Percentiles rank a stretch among this genome's conserved stretches.
These are phyloP conservation scores for Phytophthora pinifolia DNA, from an alignment of 352 stramenopile species.

Conservation along the genomic window DNA sequence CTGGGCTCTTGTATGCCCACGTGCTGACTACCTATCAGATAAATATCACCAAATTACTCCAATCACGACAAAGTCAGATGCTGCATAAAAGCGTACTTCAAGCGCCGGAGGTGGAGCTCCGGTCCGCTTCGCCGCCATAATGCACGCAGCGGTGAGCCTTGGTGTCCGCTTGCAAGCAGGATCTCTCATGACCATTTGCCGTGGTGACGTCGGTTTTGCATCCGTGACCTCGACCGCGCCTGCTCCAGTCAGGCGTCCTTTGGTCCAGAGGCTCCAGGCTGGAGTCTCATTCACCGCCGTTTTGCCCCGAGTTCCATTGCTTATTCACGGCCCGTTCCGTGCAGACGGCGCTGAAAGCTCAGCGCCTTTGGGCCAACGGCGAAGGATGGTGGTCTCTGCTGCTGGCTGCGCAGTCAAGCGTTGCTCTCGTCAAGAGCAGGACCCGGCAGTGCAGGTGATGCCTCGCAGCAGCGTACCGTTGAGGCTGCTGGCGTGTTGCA, in stretches of 20 bases:
- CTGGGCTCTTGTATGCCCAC: slow-evolving; percentile 12
- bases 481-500: not conserved
- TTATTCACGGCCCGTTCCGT: slow-evolving; percentile 25
- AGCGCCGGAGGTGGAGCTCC: too few species aligned
- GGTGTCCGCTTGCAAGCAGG: too few species aligned
- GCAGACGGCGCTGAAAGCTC: slow-evolving; percentile 21
- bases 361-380: not conserved
- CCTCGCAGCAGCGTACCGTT: not conserved
- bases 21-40: slow-evolving; percentile 27
- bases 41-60: slow-evolving; percentile 14
- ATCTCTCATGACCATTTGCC: not conserved
- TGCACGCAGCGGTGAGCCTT: too few species aligned
- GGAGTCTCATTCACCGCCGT: not conserved
- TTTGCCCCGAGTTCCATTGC: slow-evolving; percentile 20
- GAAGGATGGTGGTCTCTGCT: too few species aligned
- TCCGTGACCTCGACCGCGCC: too few species aligned
- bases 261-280: not conserved
- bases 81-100: slow-evolving; percentile 28
- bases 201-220: not conserved
- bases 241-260: not conserved
- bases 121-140: not conserved
- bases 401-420: too few species aligned
- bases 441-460: too few species aligned
- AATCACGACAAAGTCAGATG: slow-evolving; percentile 19
- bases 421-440: too few species aligned